Base-by-base conservation (phyloP, 768 basidiomycete species). In the Hemileccinum impolitum region DNA sequence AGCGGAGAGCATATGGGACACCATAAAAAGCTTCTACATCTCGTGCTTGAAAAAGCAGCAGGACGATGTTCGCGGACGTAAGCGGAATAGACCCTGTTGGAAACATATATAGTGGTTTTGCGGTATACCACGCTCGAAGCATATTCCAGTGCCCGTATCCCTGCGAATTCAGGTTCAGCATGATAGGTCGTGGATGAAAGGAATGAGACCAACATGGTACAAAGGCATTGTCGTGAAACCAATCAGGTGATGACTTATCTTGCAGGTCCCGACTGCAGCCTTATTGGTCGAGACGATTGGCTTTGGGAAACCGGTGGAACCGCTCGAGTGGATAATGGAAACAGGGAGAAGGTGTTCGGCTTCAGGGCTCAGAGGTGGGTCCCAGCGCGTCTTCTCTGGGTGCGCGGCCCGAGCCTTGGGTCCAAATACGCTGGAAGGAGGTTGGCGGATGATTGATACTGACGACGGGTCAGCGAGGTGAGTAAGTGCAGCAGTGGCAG, bases 251-350 rank as follows among this genome's bases (percentile, higher is more conserved):
- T 64, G 45, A 45, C 72, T 65, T 56, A 69, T 56, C 42, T 67
- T 56, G 48, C 67, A 57, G 50, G 75, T 69, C 30, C 65, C 62
- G 39, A 74, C 39, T 14, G 69, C 59, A 6, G 60, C 65, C 43
- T 67, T 64, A 53, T 75, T 73, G 2, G 68, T 70, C 3, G 6
- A 23, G 47, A 58, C 56, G 26, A 73, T 75, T 28, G 70, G 72
- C 58, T 71, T 79, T 2, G 79, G 79, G 45, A 70, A 75, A 0
- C 79, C 80, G 12, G 80, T 79, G 8, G 64, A 66, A 15, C 63
- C 59, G 6, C 42, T 73, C 57, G 63, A 64, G 36, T 64, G 64
- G 11, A 64, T 47, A 18, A 64, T 28, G 13, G 50, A 43, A 11
- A 64, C 9, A 2, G 63, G 62, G 4, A 64, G 44, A 10, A 55